Conservation (phyloP, 352 stramenopile genomes). For the Phytophthora podocarpi region DNA sequence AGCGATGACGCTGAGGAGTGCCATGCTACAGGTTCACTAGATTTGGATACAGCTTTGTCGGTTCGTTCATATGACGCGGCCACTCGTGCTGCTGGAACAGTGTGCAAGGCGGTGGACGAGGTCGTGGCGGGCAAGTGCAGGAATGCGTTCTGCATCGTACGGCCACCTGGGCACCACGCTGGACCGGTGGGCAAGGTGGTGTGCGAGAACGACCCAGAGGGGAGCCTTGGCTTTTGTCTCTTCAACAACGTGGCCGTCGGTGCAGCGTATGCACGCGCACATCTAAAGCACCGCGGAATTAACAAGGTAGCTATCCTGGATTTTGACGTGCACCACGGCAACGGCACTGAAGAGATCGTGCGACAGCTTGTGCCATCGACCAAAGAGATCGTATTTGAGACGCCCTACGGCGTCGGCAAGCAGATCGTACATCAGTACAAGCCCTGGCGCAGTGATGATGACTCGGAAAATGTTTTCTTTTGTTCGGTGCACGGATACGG, state of each 20-base stretch:
- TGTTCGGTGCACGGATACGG: constrained; percentile 88
- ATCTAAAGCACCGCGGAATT: constrained; percentile 92
- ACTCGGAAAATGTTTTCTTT: constrained; percentile 97
- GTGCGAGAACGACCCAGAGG: constrained; percentile 91
- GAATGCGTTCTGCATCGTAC: constrained; percentile 97
- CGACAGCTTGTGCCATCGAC: constrained; percentile 90
- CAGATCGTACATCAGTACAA: constrained; percentile 92
- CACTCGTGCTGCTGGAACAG: constrained; percentile 76
- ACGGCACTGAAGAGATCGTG: constrained; percentile 97
- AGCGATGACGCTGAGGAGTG: constrained; percentile 41
- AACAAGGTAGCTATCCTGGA: constrained; percentile 96
- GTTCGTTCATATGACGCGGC: constrained; percentile 78
- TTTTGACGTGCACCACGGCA: constrained; percentile 99
- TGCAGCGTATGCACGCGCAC: constrained; percentile 93
- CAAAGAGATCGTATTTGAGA: constrained; percentile 82
- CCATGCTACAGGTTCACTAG: constrained; percentile 52
- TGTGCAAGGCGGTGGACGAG: constrained; percentile 86
- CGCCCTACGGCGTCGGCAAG: constrained; percentile 90
- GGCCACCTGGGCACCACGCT: constrained; percentile 97
- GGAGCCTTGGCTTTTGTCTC: constrained; percentile 95
- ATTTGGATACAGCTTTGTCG: constrained; percentile 86
- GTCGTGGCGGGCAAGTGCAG: constrained; percentile 88
- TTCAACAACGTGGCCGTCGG: constrained; percentile 99
- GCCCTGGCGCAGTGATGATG: constrained; percentile 95
- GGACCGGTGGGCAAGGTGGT: constrained; percentile 94